Conservation (phyloP, 2,329 filamentous ascomycete species). For the Hymenoscyphus salicellus region DNA sequence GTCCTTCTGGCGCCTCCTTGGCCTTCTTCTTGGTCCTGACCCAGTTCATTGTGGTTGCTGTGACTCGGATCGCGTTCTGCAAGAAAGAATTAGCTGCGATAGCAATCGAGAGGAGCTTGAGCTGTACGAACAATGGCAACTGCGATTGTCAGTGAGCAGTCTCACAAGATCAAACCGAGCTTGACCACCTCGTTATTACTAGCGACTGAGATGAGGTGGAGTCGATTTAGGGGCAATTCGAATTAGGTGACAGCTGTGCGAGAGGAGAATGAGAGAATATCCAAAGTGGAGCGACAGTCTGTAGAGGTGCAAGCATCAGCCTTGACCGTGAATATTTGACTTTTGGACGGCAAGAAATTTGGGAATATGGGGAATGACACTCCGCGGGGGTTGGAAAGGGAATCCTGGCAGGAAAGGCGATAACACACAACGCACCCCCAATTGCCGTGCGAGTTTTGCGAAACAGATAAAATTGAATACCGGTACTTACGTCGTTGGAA, state of each 20-base stretch:
- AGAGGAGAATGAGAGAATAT: constrained; percentile 7
- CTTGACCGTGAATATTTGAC: constrained; percentile 17
- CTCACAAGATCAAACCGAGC: constrained; percentile 22
- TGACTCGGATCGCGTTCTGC: constrained; percentile 11
- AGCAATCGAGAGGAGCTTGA: not conserved
- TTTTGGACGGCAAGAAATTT: not conserved
- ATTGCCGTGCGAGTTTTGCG: not conserved
- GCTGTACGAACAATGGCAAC: constrained; percentile 20
- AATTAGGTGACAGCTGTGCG: constrained; percentile 3
- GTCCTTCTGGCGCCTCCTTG: constrained; percentile 51
- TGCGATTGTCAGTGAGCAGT: constrained; percentile 24
- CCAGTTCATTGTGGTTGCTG: constrained; percentile 63
- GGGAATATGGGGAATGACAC: not conserved
- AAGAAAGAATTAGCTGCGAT: not conserved
- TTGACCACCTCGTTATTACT: constrained; percentile 20
- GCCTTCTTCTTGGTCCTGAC: constrained; percentile 72
- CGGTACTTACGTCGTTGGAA: constrained; percentile 12
- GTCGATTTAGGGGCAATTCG: constrained; percentile 16
- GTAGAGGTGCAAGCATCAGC: constrained; percentile 27
- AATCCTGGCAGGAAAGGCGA: constrained; percentile 13
- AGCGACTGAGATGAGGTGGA: constrained; percentile 5
- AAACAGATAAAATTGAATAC: constrained; percentile 5
- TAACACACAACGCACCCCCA: constrained; percentile 17
- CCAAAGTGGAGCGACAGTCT: constrained; percentile 15
- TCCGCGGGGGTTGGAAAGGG: constrained; percentile 4